Base-by-base conservation (phyloP, 306 rosid genomes). In the Morella rubra region DNA sequence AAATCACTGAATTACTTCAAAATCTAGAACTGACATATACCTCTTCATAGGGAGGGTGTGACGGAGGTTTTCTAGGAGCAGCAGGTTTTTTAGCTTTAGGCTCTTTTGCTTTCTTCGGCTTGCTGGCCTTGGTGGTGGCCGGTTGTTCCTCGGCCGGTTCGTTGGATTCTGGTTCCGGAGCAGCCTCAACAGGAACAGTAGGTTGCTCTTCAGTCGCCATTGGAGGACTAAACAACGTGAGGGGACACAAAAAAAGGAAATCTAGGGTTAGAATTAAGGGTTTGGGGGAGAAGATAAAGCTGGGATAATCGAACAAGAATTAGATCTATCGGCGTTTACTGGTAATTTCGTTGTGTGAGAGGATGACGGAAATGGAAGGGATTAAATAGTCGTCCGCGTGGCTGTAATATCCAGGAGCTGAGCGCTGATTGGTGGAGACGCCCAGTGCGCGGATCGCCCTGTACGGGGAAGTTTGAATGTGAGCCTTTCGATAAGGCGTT, bases 1-100 rank as follows among this genome's bases (percentile, higher is more conserved):
- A 19, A 16, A 49, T 3, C 49, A 62, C 1, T 1, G 24, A 22
- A 8, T 41, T 20, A 5, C 8, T 46, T 6, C 18, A 7, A 14
- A 42, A 58, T 44, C 10, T n/a, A 79, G 62, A 60, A 5, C 5
- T 49, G 2, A 19, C 2, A 12, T 15, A 19, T 84, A 95, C 99
- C 93, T 88, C 97, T 44, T 84, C 93, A 47, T 89, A 95, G 0
- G 99, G 82, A 61, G 99, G 98, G 32, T 86, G 96, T 0, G 96
- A 6, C 0, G 79, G 71, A 2, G 92, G 18, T 22, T 19, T 85
- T 9, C 92, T 84, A 11, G 91, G 76, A 72, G 84, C 86, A 0
- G 90, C 66, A 0, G 85, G 69, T 41, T 87, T 90, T 56, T 82
- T 87, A 13, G 88, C 85, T 58, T 86, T 88, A 15, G 95, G 74